A percentile compares a stretch with the other conserved stretches of the same genome.
Conservation (phyloP, 1,284 basidiomycete species). For the Apiotrichum siamense region DNA sequence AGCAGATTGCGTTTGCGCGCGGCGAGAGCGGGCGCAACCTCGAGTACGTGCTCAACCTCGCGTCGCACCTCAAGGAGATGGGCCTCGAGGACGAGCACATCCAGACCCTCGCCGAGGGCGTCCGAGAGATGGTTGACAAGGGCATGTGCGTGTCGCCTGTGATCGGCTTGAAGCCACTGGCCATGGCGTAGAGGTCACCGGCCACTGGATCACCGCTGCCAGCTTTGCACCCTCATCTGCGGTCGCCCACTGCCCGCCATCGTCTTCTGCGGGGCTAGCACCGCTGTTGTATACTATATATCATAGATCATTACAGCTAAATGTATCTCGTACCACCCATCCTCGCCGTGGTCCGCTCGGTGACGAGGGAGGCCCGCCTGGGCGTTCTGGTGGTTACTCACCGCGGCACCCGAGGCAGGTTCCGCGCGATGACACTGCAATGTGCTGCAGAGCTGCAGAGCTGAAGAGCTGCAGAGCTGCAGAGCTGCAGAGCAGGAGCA, state of each 20-base stretch:
- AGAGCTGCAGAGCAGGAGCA: too few species aligned
- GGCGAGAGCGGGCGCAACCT: neutral
- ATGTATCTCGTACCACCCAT: neutral
- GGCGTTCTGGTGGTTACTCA: too few species aligned
- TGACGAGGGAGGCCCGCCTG: too few species aligned
- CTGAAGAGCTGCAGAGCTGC: too few species aligned
- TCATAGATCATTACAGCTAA: neutral
- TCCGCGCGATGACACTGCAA: too few species aligned
- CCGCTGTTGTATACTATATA: neutral
- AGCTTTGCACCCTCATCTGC: neutral
- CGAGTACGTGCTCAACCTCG: constrained; percentile 17
- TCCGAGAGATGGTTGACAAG: neutral
- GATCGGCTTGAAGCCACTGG: neutral
- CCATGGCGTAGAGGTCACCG: neutral
- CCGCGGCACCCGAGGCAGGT: too few species aligned
- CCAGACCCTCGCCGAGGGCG: constrained; percentile 8
- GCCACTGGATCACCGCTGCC: too few species aligned
- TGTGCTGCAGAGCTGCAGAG: too few species aligned
- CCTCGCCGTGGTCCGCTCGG: neutral
- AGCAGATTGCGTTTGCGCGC: constrained; percentile 6
- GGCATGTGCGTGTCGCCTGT: neutral
- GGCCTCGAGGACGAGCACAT: constrained; percentile 17
- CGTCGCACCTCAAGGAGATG: constrained; percentile 6
- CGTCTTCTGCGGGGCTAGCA: too few species aligned
- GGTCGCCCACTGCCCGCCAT: too few species aligned